Evolutionary conservation across 148 eudicot species (phyloP).

Genomic region (Beta vulgaris): DNA sequence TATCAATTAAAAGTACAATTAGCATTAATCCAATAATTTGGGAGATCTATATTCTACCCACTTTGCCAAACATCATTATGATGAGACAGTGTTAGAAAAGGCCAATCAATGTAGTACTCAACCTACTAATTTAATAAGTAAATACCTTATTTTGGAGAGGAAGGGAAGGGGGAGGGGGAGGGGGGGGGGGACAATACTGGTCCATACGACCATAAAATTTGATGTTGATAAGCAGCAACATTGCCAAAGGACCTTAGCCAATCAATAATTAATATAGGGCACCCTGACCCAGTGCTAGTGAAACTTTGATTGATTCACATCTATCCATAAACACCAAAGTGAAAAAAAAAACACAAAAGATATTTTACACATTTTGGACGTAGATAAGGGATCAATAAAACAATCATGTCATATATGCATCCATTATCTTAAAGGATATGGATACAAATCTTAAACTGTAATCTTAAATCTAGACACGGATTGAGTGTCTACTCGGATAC

Average conservation of each 20-base stretch:
- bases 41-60: too few species aligned
- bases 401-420: too few species aligned
- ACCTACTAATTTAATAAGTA: conserved; percentile 1
- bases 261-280: conserved; percentile 13
- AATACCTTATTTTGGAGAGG: too few species aligned
- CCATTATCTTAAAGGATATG: too few species aligned
- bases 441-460: too few species aligned
- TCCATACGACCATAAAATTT: conserved; percentile 31
- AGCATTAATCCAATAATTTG: too few species aligned
- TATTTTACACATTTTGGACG: background rate
- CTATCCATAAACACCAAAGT: background rate
- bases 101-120: background rate
- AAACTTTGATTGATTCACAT: background rate
- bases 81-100: background rate
- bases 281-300: conserved; percentile 2
- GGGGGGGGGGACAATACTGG: conserved; percentile 24
- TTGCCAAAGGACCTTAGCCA: conserved; percentile 20
- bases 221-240: conserved; percentile 18
- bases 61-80: background rate
- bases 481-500: too few species aligned
- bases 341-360: background rate
- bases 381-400: background rate
- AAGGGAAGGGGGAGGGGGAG: background rate
- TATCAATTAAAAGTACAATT: too few species aligned
- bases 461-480: too few species aligned